Evolutionary conservation across 805 yeast species (phyloP).

Genomic region (Lachancea meyersii): DNA sequence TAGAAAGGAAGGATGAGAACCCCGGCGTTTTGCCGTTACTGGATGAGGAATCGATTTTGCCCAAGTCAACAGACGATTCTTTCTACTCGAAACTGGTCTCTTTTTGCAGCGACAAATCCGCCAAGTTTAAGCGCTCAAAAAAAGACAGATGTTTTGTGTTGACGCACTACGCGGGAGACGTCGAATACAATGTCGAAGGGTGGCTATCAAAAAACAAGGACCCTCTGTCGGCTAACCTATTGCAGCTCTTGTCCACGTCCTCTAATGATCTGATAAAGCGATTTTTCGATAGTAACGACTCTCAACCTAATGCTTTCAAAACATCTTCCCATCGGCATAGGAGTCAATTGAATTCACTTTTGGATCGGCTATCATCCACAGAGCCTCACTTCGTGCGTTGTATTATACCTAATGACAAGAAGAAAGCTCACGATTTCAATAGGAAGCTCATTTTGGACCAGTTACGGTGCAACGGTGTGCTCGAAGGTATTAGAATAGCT

Average conservation of each 20-base stretch:
- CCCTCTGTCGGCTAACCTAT: conserved; percentile 74
- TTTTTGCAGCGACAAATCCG: conserved; percentile 50
- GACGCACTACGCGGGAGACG: conserved; percentile 93
- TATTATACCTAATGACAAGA: conserved; percentile 79
- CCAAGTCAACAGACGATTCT: conserved; percentile 76
- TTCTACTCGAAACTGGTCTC: conserved; percentile 73
- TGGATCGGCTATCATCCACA: conserved; percentile 68
- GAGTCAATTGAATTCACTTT: conserved; percentile 66
- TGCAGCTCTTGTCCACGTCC: conserved; percentile 55
- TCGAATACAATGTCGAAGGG: conserved; percentile 85
- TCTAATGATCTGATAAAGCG: conserved; percentile 47
- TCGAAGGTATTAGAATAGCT: conserved; percentile 96
- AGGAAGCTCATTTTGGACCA: conserved; percentile 78
- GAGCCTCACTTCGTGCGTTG: conserved; percentile 97
- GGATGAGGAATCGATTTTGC: conserved; percentile 94
- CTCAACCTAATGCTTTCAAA: conserved; percentile 41
- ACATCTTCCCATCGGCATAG: conserved; percentile 88
- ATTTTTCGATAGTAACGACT: conserved; percentile 39
- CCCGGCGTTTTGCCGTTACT: conserved; percentile 80
- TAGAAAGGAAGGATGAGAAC: conserved; percentile 53
- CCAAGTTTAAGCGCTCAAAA: conserved; percentile 67
- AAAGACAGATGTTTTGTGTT: conserved; percentile 72
- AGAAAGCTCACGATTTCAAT: conserved; percentile 65
- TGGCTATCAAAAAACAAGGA: conserved; percentile 95
- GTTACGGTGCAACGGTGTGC: conserved; percentile 91